Evolutionary conservation across 805 yeast genomes (phyloP).

Genomic region (Vanderwaltozyma polyspora): DNA sequence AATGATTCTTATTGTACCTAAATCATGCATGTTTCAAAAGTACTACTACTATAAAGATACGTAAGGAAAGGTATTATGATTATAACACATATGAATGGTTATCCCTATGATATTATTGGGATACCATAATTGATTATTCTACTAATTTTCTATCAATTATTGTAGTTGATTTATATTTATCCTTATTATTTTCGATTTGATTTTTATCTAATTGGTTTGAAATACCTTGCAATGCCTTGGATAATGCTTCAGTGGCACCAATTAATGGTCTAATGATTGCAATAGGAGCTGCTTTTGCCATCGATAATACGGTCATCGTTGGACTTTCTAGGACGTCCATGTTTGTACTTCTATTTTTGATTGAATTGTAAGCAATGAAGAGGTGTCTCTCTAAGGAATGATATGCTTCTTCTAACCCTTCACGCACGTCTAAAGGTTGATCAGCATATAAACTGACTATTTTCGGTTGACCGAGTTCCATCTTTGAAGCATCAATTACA

Average conservation of each 20-base stretch:
- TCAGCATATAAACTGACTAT: slow-evolving; percentile 67
- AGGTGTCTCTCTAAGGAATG: slow-evolving; percentile 59
- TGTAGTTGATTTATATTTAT: slow-evolving; percentile 53
- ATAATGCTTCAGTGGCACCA: slow-evolving; percentile 86
- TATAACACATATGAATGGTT: too few species aligned
- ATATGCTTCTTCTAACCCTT: slow-evolving; percentile 71
- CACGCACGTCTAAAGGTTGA: slow-evolving; percentile 62
- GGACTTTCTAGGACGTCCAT: slow-evolving; percentile 34
- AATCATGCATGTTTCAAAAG: too few species aligned
- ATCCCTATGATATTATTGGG: too few species aligned
- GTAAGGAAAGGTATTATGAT: too few species aligned
- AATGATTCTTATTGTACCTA: too few species aligned
- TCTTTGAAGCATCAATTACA: slow-evolving; percentile 16
- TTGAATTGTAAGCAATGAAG: slow-evolving; percentile 50
- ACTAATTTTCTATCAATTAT: background rate
- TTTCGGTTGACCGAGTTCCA: slow-evolving; percentile 21
- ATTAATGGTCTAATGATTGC: slow-evolving; percentile 74
- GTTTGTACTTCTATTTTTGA: slow-evolving; percentile 26
- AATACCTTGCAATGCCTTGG: slow-evolving; percentile 72
- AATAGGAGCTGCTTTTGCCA: slow-evolving; percentile 70
- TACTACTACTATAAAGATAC: too few species aligned
- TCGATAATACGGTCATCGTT: slow-evolving; percentile 52
- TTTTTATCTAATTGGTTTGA: slow-evolving; percentile 69
- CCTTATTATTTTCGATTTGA: slow-evolving; percentile 45
- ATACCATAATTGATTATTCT: too few species aligned